phyloP scores from a whole-genome alignment of 2,329 filamentous ascomycete species.

The Domatiomyces globalis region DNA sequence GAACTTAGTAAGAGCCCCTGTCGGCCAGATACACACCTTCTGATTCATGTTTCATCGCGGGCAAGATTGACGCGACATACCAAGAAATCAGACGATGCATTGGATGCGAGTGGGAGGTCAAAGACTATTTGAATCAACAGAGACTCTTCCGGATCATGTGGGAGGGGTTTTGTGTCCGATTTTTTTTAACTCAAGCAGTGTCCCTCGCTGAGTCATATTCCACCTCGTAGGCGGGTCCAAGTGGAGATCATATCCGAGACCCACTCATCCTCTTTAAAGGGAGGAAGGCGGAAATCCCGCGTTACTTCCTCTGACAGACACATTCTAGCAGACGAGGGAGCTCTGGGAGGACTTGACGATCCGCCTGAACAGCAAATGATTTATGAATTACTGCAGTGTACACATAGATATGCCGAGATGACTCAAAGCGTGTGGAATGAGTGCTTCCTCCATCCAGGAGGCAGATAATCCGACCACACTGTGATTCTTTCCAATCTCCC shows the following conservation, averaged over 20 bases:
- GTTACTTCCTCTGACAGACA: too few species aligned
- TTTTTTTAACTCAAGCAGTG: not conserved
- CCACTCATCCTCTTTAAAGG: too few species aligned
- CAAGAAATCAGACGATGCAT: not conserved
- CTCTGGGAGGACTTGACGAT: too few species aligned
- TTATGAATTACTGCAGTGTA: not conserved
- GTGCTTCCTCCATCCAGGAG: too few species aligned
- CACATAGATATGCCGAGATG: too few species aligned
- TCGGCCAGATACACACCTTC: slow-evolving; percentile 21
- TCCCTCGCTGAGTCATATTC: not conserved
- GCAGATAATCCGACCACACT: too few species aligned
- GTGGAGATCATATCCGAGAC: not conserved
- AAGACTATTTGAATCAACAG: not conserved
- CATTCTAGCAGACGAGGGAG: too few species aligned
- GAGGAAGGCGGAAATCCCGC: too few species aligned
- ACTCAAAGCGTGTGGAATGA: too few species aligned
- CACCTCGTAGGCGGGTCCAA: too few species aligned
- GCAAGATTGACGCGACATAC: slow-evolving; percentile 4
- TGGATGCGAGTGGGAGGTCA: not conserved
- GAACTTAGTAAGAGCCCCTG: not conserved
- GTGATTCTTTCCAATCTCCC: too few species aligned
- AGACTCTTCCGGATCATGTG: not conserved
- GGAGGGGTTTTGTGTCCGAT: not conserved
- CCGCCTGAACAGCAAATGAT: not conserved
- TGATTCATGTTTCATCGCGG: slow-evolving; percentile 25